A percentile compares a stretch with the other conserved stretches of the same genome.
Conservation (phyloP, 192 early-diverging fungal species). For the Linderina pennispora region DNA sequence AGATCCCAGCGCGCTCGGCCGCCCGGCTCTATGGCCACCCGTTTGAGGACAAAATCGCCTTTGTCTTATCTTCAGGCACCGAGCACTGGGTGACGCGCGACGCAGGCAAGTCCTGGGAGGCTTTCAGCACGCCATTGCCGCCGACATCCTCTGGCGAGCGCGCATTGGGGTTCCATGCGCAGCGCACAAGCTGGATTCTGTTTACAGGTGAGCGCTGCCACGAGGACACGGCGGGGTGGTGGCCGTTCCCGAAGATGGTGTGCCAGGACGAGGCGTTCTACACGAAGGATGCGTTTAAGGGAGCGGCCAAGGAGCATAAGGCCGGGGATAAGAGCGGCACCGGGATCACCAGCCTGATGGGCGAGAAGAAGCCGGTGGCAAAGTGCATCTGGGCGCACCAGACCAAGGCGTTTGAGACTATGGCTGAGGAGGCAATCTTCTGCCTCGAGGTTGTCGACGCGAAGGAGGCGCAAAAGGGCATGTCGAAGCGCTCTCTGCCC, state of each 20-base stretch:
- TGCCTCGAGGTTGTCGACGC: constrained; percentile 52
- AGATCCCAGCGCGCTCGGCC: constrained; percentile 43
- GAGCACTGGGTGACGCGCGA: constrained; percentile 44
- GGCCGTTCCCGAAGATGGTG: constrained; percentile 37
- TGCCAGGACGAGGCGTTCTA: constrained; percentile 65
- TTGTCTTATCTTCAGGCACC: constrained; percentile 16
- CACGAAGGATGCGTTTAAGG: constrained; percentile 63
- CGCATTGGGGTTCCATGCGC: constrained; percentile 63
- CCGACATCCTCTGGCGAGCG: constrained; percentile 34
- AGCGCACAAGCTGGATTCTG: constrained; percentile 56
- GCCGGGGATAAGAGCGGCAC: constrained; percentile 17
- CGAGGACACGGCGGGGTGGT: constrained; percentile 37
- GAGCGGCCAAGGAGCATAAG: constrained; percentile 50
- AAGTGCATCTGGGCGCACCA: constrained; percentile 73
- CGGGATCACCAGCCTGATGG: constrained; percentile 21
- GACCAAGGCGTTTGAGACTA: constrained; percentile 53
- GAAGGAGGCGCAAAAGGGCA: constrained; percentile 8
- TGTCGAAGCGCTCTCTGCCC: not conserved
- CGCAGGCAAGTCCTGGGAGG: constrained; percentile 38
- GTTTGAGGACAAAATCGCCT: constrained; percentile 54
- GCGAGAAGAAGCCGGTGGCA: constrained; percentile 31
- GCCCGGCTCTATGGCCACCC: constrained; percentile 56
- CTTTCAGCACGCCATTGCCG: constrained; percentile 35
- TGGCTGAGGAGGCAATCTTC: constrained; percentile 63
- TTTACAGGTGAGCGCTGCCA: constrained; percentile 56